phyloP scores from a whole-genome alignment of 495 filamentous ascomycete species.

The Evernia prunastri region DNA sequence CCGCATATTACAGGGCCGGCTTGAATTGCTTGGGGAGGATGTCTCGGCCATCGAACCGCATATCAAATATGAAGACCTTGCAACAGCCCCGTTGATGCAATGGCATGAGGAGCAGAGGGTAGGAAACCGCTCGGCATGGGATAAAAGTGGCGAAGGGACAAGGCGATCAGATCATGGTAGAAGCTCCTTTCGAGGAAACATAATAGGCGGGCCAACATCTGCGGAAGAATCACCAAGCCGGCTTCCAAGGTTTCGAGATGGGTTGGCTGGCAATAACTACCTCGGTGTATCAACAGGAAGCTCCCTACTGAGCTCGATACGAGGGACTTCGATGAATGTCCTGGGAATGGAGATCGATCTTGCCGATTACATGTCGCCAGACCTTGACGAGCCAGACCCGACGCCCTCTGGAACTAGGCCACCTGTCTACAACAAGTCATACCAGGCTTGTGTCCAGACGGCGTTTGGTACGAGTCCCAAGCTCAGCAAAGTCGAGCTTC shows the following conservation, averaged over 20 bases:
- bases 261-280: conserved; percentile 58
- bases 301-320: conserved; percentile 61
- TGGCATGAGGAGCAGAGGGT: conserved; percentile 22
- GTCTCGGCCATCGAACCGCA: conserved; percentile 5
- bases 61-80: conserved; percentile 8
- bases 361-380: conserved; percentile 58
- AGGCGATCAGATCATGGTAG: not conserved
- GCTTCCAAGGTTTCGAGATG: conserved; percentile 46
- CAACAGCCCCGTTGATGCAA: conserved; percentile 16
- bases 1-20: conserved; percentile 44
- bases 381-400: conserved; percentile 53
- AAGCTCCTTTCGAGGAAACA: not conserved
- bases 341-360: conserved; percentile 73
- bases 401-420: conserved; percentile 31
- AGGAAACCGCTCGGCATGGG: conserved; percentile 15
- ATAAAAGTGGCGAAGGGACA: conserved; percentile 6
- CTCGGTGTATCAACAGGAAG: conserved; percentile 64
- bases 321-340: conserved; percentile 64
- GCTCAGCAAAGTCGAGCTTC: conserved; percentile 49
- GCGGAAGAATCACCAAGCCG: conserved; percentile 27
- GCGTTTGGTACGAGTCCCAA: conserved; percentile 51
- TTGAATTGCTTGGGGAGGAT: conserved; percentile 30
- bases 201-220: not conserved
- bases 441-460: conserved; percentile 57
- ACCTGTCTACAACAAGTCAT: conserved; percentile 59